Conservation (phyloP, 768 basidiomycete genomes). For the Gloeostereum incarnatum region DNA sequence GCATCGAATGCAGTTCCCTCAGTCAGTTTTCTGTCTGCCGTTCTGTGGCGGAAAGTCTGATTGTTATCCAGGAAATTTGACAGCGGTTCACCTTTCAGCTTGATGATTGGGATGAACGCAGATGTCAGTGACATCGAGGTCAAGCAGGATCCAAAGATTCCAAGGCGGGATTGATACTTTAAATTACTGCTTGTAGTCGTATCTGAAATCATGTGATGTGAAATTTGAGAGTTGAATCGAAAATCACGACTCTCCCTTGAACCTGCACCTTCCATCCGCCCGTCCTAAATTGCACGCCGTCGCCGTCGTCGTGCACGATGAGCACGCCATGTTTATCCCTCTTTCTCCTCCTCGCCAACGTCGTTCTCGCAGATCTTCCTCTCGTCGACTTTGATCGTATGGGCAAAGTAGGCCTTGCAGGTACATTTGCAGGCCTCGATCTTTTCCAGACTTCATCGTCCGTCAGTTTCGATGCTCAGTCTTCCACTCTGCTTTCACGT, state of each 20-base stretch:
- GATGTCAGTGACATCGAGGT: constrained; percentile 24
- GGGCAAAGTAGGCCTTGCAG: constrained; percentile 85
- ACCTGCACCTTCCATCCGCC: not conserved
- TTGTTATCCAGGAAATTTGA: constrained; percentile 35
- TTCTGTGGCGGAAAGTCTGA: not conserved
- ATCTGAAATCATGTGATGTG: not conserved
- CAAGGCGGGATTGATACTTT: not conserved
- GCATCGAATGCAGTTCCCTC: constrained; percentile 62
- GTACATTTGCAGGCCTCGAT: constrained; percentile 82
- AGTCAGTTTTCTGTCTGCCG: constrained; percentile 39
- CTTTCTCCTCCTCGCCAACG: constrained; percentile 19
- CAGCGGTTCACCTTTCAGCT: constrained; percentile 51
- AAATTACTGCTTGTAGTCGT: not conserved
- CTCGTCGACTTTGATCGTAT: constrained; percentile 70
- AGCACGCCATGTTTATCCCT: constrained; percentile 3
- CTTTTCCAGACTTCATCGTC: constrained; percentile 51
- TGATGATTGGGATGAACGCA: constrained; percentile 41
- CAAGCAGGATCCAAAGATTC: constrained; percentile 16
- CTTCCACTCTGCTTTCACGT: constrained; percentile 64
- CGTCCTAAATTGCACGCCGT: not conserved
- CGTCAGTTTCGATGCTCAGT: constrained; percentile 57
- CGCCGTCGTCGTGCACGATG: constrained; percentile 6
- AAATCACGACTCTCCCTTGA: not conserved
- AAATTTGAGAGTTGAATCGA: not conserved
- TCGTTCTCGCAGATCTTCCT: constrained; percentile 33